A percentile compares a stretch with the other conserved stretches of the same genome.
phyloP scores from a whole-genome alignment of 257 asterid species.

The Rehmannia glutinosa region DNA sequence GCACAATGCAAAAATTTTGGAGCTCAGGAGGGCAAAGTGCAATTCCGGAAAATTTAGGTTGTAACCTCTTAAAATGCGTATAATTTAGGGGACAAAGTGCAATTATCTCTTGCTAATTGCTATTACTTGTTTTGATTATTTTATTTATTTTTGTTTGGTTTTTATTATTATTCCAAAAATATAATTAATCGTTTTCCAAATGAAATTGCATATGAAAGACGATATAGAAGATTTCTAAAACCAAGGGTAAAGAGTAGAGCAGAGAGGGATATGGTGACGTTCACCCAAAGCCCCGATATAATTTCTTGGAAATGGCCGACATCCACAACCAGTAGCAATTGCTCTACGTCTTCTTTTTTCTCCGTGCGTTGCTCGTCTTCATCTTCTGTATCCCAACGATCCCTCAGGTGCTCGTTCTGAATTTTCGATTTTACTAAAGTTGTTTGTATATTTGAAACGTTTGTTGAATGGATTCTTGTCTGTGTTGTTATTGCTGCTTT shows the following conservation, averaged over 20 bases:
- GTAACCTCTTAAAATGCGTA: too few relatives aligned
- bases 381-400: conserved; percentile 27
- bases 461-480: not conserved
- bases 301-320: conserved; percentile 31
- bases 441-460: not conserved
- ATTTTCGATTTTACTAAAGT: not conserved
- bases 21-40: too few relatives aligned
- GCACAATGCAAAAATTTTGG: too few relatives aligned
- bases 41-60: too few relatives aligned
- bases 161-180: too few relatives aligned
- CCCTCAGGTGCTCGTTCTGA: conserved; percentile 28
- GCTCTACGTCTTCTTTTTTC: conserved; percentile 16
- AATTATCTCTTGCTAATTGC: too few relatives aligned
- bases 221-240: not conserved
- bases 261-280: conserved; percentile 8
- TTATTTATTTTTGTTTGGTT: too few relatives aligned
- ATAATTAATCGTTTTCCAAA: too few relatives aligned
- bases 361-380: conserved; percentile 24
- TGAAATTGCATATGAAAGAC: too few relatives aligned
- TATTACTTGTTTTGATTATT: too few relatives aligned
- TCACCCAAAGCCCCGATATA: conserved; percentile 20
- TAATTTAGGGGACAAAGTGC: too few relatives aligned
- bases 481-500: not conserved
- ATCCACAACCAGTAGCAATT: not conserved
- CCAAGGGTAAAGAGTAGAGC: not conserved